Evolutionary conservation across 2,329 filamentous ascomycete genomes (phyloP).

Genomic region (Phaeosphaeriaceae sp.): DNA sequence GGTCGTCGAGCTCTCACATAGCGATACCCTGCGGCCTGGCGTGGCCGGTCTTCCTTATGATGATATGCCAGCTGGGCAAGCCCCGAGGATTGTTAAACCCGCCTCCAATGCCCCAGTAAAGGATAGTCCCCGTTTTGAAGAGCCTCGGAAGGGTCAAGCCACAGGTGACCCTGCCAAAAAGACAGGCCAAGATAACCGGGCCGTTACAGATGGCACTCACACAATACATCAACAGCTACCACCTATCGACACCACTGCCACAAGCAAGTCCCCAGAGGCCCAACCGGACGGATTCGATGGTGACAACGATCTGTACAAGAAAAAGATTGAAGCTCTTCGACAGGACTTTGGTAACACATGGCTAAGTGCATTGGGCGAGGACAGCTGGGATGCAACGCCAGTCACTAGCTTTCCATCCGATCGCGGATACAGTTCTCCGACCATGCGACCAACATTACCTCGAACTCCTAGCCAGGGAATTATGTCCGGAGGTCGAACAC

Average conservation of each 20-base stretch:
- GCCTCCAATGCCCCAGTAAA: conserved; percentile 14
- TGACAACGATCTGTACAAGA: conserved; percentile 79
- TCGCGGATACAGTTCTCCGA: conserved; percentile 38
- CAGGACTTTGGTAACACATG: conserved; percentile 87
- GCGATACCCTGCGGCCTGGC: conserved; percentile 47
- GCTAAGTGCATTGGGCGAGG: conserved; percentile 83
- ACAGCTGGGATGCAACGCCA: conserved; percentile 59
- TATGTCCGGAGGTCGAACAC: conserved; percentile 46
- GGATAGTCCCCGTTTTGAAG: conserved; percentile 35
- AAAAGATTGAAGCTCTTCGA: conserved; percentile 85
- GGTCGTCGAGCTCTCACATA: conserved; percentile 63
- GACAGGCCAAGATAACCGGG: conserved; percentile 26
- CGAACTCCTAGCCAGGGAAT: conserved; percentile 49
- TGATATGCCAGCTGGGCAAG: conserved; percentile 22
- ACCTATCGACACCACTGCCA: conserved; percentile 38
- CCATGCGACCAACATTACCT: conserved; percentile 38
- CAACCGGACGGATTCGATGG: conserved; percentile 64
- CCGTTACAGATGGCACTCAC: conserved; percentile 26
- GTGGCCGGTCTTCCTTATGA: conserved; percentile 39
- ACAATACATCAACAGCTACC: conserved; percentile 38
- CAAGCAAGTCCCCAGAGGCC: conserved; percentile 20
- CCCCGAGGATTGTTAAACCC: conserved; percentile 24
- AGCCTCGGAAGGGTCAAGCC: conserved; percentile 27
- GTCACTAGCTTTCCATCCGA: conserved; percentile 42
- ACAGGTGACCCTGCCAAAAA: conserved; percentile 42